Evolutionary conservation across 2,329 filamentous ascomycete genomes (phyloP).

Genomic region (Colletotrichum sp.): DNA sequence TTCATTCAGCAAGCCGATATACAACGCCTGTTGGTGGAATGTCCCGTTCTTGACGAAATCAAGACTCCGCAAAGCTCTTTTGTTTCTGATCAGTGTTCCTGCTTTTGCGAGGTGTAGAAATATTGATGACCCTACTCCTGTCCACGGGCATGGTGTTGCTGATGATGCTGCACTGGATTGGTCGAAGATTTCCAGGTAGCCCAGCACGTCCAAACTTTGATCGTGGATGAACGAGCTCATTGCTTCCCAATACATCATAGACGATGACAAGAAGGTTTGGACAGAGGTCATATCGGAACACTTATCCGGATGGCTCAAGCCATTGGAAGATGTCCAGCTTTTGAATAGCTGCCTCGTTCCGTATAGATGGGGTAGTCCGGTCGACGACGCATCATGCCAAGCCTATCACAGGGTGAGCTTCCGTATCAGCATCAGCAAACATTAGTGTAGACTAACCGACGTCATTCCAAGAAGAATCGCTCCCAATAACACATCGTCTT

Average conservation of each 20-base stretch:
- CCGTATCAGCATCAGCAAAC: not conserved
- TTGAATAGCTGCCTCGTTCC: not conserved
- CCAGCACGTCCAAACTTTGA: not conserved
- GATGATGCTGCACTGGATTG: not conserved
- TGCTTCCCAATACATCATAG: not conserved
- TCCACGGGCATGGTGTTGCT: not conserved
- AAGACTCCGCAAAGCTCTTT: not conserved
- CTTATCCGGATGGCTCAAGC: accelerated
- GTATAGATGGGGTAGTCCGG: not conserved
- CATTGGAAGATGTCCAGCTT: not conserved
- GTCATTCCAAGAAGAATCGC: not conserved
- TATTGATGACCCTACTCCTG: not conserved
- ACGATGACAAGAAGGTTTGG: not conserved
- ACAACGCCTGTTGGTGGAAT: not conserved
- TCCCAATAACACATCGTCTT: not conserved
- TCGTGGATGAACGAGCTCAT: not conserved
- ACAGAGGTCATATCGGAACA: not conserved
- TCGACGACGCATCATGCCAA: not conserved
- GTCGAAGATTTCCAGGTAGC: not conserved
- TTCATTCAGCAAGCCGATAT: not conserved
- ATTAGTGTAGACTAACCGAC: not conserved
- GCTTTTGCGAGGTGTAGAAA: not conserved
- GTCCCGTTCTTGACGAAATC: not conserved
- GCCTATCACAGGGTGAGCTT: not conserved
- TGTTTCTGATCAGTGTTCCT: not conserved